A percentile compares a stretch with the other conserved stretches of the same genome.
phyloP scores from a whole-genome alignment of 2,329 filamentous ascomycete genomes.

The Mollisiaceae sp. region DNA sequence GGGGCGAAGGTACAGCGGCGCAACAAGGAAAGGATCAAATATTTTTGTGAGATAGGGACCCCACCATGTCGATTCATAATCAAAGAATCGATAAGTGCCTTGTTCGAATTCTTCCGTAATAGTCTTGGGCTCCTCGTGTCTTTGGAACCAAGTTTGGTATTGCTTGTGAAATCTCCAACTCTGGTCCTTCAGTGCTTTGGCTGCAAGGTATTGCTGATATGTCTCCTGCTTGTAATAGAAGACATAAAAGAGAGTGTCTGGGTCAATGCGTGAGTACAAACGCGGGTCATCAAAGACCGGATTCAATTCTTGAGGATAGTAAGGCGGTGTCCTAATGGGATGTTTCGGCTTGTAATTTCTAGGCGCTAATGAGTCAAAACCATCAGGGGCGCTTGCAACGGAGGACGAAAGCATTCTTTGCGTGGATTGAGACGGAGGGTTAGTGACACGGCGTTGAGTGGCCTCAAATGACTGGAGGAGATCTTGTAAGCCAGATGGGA shows the following conservation, averaged over 20 bases:
- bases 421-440: slow-evolving; percentile 62
- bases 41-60: slow-evolving; percentile 43
- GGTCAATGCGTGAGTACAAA: slow-evolving; percentile 87
- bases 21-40: slow-evolving; percentile 10
- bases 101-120: slow-evolving; percentile 99
- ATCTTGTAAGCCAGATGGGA: slow-evolving; percentile 87
- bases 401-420: slow-evolving; percentile 78
- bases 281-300: slow-evolving; percentile 89
- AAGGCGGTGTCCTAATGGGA: slow-evolving; percentile 76
- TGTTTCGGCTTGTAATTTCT: slow-evolving; percentile 84
- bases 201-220: slow-evolving; percentile 93
- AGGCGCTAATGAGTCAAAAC: slow-evolving; percentile 78
- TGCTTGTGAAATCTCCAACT: slow-evolving; percentile 99
- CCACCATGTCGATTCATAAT: slow-evolving; percentile 98
- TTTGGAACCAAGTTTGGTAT: slow-evolving; percentile 99
- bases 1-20: slow-evolving; percentile 8
- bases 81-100: slow-evolving; percentile 98
- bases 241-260: slow-evolving; percentile 96
- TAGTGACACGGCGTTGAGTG: slow-evolving; percentile 69
- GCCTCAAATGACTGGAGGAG: slow-evolving; percentile 89
- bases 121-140: slow-evolving; percentile 96
- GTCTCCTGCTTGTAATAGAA: slow-evolving; percentile 99
- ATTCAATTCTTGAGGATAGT: slow-evolving; percentile 93
- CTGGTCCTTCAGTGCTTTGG: slow-evolving; percentile 96
- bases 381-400: slow-evolving; percentile 74